Conservation (phyloP, 163 green algal genomes). For the Trebouxiophyceae sp. region DNA sequence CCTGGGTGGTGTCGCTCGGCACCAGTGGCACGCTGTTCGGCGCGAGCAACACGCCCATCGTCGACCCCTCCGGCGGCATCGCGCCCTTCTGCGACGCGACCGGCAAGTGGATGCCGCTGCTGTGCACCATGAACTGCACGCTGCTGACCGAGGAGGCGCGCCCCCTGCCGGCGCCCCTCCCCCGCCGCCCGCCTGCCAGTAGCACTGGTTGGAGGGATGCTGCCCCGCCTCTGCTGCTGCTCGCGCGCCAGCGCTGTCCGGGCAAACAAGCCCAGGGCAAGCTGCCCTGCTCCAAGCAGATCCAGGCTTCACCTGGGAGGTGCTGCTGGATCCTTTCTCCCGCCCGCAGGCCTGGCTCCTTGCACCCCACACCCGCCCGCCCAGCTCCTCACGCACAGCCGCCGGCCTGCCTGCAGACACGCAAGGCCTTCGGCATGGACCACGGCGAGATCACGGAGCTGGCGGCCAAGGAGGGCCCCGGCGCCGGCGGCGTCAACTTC, state of each 20-base stretch:
- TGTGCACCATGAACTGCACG: conserved; percentile 91
- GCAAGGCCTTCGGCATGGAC: conserved; percentile 33
- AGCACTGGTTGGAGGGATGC: background rate
- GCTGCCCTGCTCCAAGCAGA: no score
- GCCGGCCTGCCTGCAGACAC: conserved; percentile 21
- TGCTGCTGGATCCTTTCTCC: no score
- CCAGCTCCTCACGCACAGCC: no score
- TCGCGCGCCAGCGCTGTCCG: no score
- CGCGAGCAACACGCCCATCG: conserved; percentile 37
- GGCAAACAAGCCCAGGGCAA: no score
- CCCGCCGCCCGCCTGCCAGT: background rate
- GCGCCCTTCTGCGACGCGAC: conserved; percentile 79
- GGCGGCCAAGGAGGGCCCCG: conserved; percentile 49
- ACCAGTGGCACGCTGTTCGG: conserved; percentile 83
- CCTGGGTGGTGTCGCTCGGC: conserved; percentile 64
- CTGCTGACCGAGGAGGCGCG: conserved; percentile 55
- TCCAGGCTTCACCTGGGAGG: no score
- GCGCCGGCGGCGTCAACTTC: conserved; percentile 65
- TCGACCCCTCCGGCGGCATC: conserved; percentile 61
- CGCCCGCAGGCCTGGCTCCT: no score
- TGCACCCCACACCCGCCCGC: no score
- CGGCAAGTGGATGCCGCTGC: conserved; percentile 63
- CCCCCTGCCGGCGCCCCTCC: background rate
- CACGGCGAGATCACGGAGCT: conserved; percentile 53
- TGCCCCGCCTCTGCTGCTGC: no score